Conservation (phyloP, 2,329 filamentous ascomycete species). For the Monilinia vaccinii-corymbosi region DNA sequence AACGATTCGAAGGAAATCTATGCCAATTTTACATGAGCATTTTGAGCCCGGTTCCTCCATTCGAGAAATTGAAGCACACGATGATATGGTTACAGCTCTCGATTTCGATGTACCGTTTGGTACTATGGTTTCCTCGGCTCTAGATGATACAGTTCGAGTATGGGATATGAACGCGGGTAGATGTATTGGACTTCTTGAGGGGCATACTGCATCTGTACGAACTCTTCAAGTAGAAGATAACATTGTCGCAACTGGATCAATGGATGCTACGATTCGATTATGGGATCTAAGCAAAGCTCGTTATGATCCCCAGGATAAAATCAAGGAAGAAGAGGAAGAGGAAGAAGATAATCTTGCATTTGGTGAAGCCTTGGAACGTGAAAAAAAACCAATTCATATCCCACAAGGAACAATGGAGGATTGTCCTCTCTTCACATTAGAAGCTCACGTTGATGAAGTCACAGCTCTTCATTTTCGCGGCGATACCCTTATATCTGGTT, state of each 20-base stretch:
- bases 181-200: slow-evolving; percentile 85
- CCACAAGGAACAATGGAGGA: slow-evolving; percentile 77
- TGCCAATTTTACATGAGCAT: slow-evolving; percentile 93
- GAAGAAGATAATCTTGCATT: slow-evolving; percentile 64
- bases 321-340: slow-evolving; percentile 48
- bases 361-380: slow-evolving; percentile 61
- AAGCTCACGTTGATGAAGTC: slow-evolving; percentile 87
- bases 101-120: slow-evolving; percentile 98
- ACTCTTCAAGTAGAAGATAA: slow-evolving; percentile 93
- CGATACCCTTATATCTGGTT: slow-evolving; percentile 87
- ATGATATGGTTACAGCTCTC: slow-evolving; percentile 77
- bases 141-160: slow-evolving; percentile 89
- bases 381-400: slow-evolving; percentile 59
- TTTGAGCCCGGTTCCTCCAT: slow-evolving; percentile 84
- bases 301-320: slow-evolving; percentile 57
- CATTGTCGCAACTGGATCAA: slow-evolving; percentile 85
- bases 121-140: slow-evolving; percentile 80
- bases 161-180: slow-evolving; percentile 94
- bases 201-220: slow-evolving; percentile 88
- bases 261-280: slow-evolving; percentile 86
- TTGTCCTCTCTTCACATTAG: slow-evolving; percentile 78
- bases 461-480: slow-evolving; percentile 87
- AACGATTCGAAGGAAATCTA: slow-evolving; percentile 65
- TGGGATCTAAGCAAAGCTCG: slow-evolving; percentile 91
- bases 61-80: slow-evolving; percentile 79